A percentile compares a stretch with the other conserved stretches of the same genome.
Conservation (phyloP, 2,329 filamentous ascomycete genomes). For the Alternaria sp. region DNA sequence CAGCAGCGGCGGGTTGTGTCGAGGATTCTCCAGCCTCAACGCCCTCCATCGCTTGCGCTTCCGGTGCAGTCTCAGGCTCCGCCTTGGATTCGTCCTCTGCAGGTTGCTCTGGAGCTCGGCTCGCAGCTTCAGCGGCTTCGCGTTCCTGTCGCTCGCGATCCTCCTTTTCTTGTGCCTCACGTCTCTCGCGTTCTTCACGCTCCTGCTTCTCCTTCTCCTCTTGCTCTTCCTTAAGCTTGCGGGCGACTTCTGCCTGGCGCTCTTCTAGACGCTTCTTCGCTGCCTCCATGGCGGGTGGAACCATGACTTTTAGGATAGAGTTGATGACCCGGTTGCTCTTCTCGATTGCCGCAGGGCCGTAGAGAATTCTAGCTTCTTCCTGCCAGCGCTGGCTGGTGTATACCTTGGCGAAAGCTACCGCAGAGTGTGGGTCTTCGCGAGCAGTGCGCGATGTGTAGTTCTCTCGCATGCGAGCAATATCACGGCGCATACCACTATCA, state of each 20-base stretch:
- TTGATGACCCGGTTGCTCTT: conserved; percentile 73
- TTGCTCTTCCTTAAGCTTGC: conserved; percentile 67
- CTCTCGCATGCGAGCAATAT: conserved; percentile 44
- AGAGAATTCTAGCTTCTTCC: conserved; percentile 88
- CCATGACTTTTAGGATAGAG: conserved; percentile 74
- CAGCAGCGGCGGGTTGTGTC: conserved; percentile 30
- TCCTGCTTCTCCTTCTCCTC: conserved; percentile 69
- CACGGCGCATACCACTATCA: conserved; percentile 42
- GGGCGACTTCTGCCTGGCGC: conserved; percentile 76
- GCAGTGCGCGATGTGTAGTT: conserved; percentile 44
- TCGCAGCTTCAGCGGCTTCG: conserved; percentile 51
- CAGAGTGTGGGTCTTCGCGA: conserved; percentile 71
- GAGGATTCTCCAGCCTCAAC: conserved; percentile 63
- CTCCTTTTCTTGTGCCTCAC: conserved; percentile 60
- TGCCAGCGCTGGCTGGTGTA: conserved; percentile 82
- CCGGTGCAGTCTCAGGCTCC: conserved; percentile 50
- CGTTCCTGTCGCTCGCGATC: conserved; percentile 52
- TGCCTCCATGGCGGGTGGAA: conserved; percentile 83
- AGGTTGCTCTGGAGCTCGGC: conserved; percentile 42
- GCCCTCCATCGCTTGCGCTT: conserved; percentile 75
- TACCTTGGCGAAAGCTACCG: conserved; percentile 76
- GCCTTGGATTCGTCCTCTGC: conserved; percentile 34
- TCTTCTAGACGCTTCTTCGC: conserved; percentile 77
- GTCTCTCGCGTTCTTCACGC: conserved; percentile 66
- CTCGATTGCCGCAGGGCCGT: conserved; percentile 72